Percentiles rank a stretch among this genome's conserved stretches.
phyloP scores from a whole-genome alignment of 768 basidiomycete genomes.

The Hydnum rufescens region DNA sequence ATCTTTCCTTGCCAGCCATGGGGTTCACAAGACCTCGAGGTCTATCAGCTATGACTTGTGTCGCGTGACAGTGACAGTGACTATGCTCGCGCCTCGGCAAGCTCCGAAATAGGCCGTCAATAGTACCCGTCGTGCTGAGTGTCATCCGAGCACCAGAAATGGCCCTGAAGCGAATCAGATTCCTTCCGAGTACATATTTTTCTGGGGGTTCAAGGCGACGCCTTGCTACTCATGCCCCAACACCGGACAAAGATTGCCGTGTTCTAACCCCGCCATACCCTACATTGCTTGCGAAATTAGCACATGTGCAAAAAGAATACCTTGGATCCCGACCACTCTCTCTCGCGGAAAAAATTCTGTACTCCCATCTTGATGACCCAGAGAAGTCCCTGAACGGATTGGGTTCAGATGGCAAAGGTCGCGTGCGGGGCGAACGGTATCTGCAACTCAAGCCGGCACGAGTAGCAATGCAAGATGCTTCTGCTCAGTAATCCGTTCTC shows the following conservation, averaged over 20 bases:
- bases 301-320: conserved; percentile 36
- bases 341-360: conserved; percentile 94
- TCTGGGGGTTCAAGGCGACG: not conserved
- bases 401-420: conserved; percentile 34
- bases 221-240: conserved; percentile 18
- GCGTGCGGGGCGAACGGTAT: conserved; percentile 70
- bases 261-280: conserved; percentile 78
- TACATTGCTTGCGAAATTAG: conserved; percentile 46
- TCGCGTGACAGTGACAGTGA: too few relatives aligned
- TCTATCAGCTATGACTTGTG: too few relatives aligned
- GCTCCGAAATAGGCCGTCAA: too few relatives aligned
- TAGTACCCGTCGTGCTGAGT: too few relatives aligned
- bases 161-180: too few relatives aligned
- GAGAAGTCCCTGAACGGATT: conserved; percentile 44
- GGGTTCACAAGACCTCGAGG: not conserved
- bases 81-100: too few relatives aligned
- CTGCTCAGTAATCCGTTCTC: conserved; percentile 47
- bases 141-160: too few relatives aligned
- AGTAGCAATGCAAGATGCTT: conserved; percentile 95
- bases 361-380: conserved; percentile 74
- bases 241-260: conserved; percentile 35
- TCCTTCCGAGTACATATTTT: too few relatives aligned
- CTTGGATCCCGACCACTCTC: conserved; percentile 64
- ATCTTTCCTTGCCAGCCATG: conserved; percentile 28
- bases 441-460: conserved; percentile 79